Evolutionary conservation across 306 rosid species (phyloP).

Genomic region (Mimosa bimucronata): DNA sequence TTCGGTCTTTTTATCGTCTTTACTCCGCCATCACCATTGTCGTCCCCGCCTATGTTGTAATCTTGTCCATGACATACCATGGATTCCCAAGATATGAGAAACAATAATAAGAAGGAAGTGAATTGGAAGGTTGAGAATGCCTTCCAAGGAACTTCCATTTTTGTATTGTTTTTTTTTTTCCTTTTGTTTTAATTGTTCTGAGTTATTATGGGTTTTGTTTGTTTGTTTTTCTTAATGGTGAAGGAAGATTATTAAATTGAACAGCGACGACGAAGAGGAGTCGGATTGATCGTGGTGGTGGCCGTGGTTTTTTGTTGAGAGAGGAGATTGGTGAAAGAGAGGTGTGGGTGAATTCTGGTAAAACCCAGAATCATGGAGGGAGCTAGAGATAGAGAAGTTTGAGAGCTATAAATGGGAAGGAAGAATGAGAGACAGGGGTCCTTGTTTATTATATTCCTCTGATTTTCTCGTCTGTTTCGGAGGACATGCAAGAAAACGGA

Average conservation of each 20-base stretch:
- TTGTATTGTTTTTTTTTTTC: not conserved
- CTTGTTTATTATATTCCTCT: slow-evolving; percentile 7
- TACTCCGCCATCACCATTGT: slow-evolving; percentile 22
- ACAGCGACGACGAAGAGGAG: not conserved
- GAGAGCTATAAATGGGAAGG: not conserved
- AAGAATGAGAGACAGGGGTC: not conserved
- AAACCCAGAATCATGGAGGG: slow-evolving; percentile 13
- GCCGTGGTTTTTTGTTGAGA: not conserved
- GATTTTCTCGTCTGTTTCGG: slow-evolving; percentile 4
- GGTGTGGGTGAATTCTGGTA: not conserved
- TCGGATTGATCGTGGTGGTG: not conserved
- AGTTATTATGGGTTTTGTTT: not conserved
- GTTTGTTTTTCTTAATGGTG: not conserved
- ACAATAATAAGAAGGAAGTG: slow-evolving; percentile 13
- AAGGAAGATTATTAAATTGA: not conserved
- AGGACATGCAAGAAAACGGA: not conserved
- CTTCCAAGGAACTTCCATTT: slow-evolving; percentile 39
- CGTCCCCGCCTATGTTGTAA: not conserved
- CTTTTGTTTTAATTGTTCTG: not conserved
- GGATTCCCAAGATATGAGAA: slow-evolving; percentile 19
- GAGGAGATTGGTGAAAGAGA: not conserved
- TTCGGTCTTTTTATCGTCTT: slow-evolving; percentile 4
- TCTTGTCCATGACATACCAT: slow-evolving; percentile 48
- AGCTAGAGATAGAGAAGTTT: slow-evolving; percentile 26
- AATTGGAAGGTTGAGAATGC: slow-evolving; percentile 20